Conservation (phyloP, 2,329 filamentous ascomycete genomes). For the Aspergillus calidoustus region DNA sequence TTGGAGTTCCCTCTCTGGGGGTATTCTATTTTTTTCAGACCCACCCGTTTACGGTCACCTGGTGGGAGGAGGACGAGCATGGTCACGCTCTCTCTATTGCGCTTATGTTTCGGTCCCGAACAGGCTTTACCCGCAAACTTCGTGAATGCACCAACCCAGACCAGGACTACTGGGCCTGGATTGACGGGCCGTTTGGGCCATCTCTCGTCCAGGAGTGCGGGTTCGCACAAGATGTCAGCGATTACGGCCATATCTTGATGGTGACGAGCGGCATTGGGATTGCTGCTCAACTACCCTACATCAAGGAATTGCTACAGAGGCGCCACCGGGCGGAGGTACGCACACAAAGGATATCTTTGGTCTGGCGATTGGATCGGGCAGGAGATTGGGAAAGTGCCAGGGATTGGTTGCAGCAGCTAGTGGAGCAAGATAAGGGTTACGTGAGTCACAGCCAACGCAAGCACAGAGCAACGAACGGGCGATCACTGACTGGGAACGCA, state of each 20-base stretch:
- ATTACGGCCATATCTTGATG: conserved; percentile 40
- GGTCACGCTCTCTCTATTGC: conserved; percentile 22
- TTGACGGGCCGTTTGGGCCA: conserved; percentile 35
- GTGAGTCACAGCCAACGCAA: conserved; percentile 13
- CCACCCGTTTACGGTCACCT: conserved; percentile 36
- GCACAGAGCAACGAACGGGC: too few species aligned
- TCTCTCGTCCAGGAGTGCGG: conserved; percentile 14
- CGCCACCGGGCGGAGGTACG: conserved; percentile 27
- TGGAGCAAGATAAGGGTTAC: conserved; percentile 27
- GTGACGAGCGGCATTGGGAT: conserved; percentile 42
- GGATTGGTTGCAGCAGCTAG: conserved; percentile 26
- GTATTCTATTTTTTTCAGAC: conserved; percentile 30
- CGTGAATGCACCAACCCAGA: background rate
- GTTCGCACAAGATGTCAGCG: conserved; percentile 22
- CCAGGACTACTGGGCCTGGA: conserved; percentile 24
- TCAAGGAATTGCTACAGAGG: conserved; percentile 39
- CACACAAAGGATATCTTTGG: conserved; percentile 32
- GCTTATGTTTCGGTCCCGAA: conserved; percentile 30
- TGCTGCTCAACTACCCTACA: conserved; percentile 37
- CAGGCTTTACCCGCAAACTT: conserved; percentile 27
- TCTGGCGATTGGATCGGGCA: conserved; percentile 33
- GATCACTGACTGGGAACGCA: background rate
- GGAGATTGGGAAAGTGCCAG: conserved; percentile 24
- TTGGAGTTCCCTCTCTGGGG: conserved; percentile 25
- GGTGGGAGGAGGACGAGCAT: conserved; percentile 24